Evolutionary conservation across 2,329 filamentous ascomycete species (phyloP).

Genomic region (Aureobasidium namibiae): DNA sequence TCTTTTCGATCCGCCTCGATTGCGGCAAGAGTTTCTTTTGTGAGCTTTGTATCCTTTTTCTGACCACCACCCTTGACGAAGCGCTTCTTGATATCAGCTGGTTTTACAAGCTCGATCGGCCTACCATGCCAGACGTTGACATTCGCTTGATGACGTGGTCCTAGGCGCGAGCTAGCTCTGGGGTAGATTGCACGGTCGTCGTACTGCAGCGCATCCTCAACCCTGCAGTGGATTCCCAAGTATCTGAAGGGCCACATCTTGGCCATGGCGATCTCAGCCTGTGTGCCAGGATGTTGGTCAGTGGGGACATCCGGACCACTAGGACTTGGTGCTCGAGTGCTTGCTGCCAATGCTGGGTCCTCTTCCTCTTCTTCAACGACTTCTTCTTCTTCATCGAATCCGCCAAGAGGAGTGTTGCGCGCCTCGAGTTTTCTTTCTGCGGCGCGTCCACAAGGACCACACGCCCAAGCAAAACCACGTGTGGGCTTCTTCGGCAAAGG

Average conservation of each 20-base stretch:
- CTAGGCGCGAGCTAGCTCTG: slow-evolving; percentile 83
- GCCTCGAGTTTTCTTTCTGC: slow-evolving; percentile 89
- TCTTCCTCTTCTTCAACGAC: slow-evolving; percentile 58
- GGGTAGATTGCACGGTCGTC: slow-evolving; percentile 92
- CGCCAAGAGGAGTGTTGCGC: slow-evolving; percentile 66
- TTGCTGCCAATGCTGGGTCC: slow-evolving; percentile 44
- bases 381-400: slow-evolving; percentile 55
- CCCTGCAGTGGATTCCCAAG: slow-evolving; percentile 86
- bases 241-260: slow-evolving; percentile 96
- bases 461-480: slow-evolving; percentile 96
- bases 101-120: slow-evolving; percentile 84
- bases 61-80: slow-evolving; percentile 52
- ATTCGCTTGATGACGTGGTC: slow-evolving; percentile 82
- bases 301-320: slow-evolving; percentile 42
- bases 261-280: slow-evolving; percentile 84
- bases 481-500: slow-evolving; percentile 92
- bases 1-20: slow-evolving; percentile 74
- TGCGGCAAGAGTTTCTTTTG: slow-evolving; percentile 71
- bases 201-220: slow-evolving; percentile 91
- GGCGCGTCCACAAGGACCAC: slow-evolving; percentile 89
- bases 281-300: slow-evolving; percentile 57
- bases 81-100: slow-evolving; percentile 74
- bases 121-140: slow-evolving; percentile 78
- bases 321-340: slow-evolving; percentile 50
- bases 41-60: slow-evolving; percentile 68